A percentile compares a stretch with the other conserved stretches of the same genome.
phyloP scores from a whole-genome alignment of 176 grass and related monocot species.

The Avena atlantica region DNA sequence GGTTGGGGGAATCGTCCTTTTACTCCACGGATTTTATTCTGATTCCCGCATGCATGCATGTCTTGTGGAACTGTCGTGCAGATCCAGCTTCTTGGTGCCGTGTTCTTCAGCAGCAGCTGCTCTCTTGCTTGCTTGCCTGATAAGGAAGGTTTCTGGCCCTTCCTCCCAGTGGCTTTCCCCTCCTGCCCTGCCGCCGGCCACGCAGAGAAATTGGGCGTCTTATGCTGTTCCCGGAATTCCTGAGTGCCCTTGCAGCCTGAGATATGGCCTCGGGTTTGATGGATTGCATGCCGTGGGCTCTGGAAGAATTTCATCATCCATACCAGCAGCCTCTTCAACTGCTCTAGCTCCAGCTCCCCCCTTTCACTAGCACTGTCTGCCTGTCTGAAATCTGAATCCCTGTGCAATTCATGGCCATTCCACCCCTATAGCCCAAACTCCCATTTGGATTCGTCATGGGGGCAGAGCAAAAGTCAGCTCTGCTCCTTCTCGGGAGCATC shows the following conservation, averaged over 20 bases:
- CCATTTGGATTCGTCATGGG: constrained; percentile 29
- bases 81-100: constrained; percentile 38
- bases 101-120: neutral
- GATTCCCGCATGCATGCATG: neutral
- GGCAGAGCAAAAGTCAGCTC: neutral
- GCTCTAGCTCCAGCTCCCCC: neutral
- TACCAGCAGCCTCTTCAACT: neutral
- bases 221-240: neutral
- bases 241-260: neutral
- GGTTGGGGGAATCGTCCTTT: neutral
- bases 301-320: neutral
- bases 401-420: neutral
- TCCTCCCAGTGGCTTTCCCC: neutral
- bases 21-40: neutral
- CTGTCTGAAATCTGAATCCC: neutral
- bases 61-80: neutral
- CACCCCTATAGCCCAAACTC: neutral
- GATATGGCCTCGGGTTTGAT: neutral
- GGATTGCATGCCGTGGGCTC: neutral
- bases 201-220: neutral
- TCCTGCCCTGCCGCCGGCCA: neutral
- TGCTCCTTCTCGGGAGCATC: constrained; percentile 23
- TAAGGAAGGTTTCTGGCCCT: constrained; percentile 13
- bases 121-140: neutral
- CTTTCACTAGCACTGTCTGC: neutral